phyloP scores from a whole-genome alignment of 345 rosid species.

The Tarenaya hassleriana region DNA sequence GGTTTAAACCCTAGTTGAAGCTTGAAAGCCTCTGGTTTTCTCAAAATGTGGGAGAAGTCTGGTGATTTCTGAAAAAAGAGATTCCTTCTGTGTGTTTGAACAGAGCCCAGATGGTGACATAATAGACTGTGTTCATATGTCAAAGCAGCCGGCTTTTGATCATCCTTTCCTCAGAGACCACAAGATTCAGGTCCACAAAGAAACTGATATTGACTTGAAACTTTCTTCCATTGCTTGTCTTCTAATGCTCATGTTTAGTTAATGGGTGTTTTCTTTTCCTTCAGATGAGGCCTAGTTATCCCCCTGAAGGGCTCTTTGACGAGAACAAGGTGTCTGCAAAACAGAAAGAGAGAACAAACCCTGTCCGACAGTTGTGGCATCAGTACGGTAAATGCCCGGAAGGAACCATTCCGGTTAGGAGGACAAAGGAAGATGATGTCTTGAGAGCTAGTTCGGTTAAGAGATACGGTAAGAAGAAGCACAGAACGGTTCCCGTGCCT shows the following conservation, averaged over 20 bases:
- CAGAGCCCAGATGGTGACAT: constrained; percentile 53
- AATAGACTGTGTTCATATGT: constrained; percentile 62
- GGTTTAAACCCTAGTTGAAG: too few relatives aligned
- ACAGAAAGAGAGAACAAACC: constrained; percentile 43
- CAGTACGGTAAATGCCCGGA: constrained; percentile 60
- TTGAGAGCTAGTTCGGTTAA: constrained; percentile 89
- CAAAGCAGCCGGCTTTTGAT: constrained; percentile 73
- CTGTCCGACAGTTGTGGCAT: constrained; percentile 82
- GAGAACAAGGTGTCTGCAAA: constrained; percentile 53
- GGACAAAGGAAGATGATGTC: constrained; percentile 82
- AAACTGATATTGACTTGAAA: background rate
- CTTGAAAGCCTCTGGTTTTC: too few relatives aligned
- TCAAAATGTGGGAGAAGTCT: too few relatives aligned
- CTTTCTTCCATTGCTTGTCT: constrained; percentile 4
- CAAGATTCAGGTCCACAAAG: constrained; percentile 53
- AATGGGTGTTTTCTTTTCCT: background rate
- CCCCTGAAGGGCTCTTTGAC: constrained; percentile 79
- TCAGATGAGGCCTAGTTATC: constrained; percentile 83
- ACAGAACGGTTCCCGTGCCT: constrained; percentile 67
- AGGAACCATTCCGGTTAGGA: constrained; percentile 79
- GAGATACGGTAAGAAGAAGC: constrained; percentile 92
- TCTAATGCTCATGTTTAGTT: background rate
- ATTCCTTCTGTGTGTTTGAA: background rate
- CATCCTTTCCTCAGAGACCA: constrained; percentile 76
- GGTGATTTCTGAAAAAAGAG: too few relatives aligned